Evolutionary conservation across 1,284 basidiomycete species (phyloP).

Genomic region (Rhizoctonia solani): DNA sequence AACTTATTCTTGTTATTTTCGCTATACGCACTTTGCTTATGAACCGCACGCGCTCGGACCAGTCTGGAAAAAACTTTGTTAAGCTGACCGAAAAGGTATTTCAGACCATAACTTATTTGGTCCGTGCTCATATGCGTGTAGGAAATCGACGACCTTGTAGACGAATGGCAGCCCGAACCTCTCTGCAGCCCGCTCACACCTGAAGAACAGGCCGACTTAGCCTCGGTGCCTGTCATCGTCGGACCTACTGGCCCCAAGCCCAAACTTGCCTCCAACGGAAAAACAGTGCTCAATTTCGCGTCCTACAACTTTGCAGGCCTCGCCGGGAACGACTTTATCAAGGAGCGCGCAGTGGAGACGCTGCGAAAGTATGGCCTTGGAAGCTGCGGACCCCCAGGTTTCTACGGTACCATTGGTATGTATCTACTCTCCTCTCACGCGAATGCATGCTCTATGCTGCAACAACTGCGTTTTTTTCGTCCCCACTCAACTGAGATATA

Average conservation of each 20-base stretch:
- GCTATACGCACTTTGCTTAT: conserved; percentile 88
- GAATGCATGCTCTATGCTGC: conserved; percentile 1
- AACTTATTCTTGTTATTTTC: conserved; percentile 87
- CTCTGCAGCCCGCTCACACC: conserved; percentile 67
- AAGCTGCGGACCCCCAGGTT: conserved; percentile 95
- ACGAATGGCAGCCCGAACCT: conserved; percentile 92
- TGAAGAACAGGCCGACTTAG: conserved; percentile 70
- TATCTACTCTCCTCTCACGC: conserved; percentile 20
- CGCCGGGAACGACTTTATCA: conserved; percentile 85
- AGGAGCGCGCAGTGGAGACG: conserved; percentile 82
- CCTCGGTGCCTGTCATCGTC: conserved; percentile 74
- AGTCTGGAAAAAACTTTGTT: conserved; percentile 88
- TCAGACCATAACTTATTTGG: conserved; percentile 17
- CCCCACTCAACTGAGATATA: background rate
- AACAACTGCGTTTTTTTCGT: background rate
- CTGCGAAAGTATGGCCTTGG: conserved; percentile 94
- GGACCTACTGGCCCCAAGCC: conserved; percentile 86
- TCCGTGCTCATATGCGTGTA: conserved; percentile 45
- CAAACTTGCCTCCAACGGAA: conserved; percentile 72
- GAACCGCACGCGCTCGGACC: conserved; percentile 84
- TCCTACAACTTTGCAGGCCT: conserved; percentile 94
- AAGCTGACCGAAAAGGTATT: conserved; percentile 86
- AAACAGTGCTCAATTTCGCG: conserved; percentile 85
- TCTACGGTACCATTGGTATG: conserved; percentile 93
- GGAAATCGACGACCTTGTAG: conserved; percentile 97